Percentiles rank a stretch among this genome's conserved stretches.
phyloP scores from a whole-genome alignment of 169 alveolate species.

The Plasmodium malariae region DNA sequence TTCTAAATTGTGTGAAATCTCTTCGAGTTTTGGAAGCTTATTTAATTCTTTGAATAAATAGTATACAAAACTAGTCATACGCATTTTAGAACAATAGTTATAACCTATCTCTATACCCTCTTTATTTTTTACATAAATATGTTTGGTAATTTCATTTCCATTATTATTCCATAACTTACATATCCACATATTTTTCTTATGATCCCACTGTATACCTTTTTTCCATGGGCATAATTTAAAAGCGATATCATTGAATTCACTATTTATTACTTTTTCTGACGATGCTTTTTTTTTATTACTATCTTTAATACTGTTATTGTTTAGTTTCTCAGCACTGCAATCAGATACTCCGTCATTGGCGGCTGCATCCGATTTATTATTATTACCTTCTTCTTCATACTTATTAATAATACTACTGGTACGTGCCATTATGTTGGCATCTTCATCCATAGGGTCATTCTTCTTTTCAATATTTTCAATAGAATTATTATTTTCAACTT shows the following conservation, averaged over 20 bases:
- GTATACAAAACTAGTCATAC: slow-evolving; percentile 17
- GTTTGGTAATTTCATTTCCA: slow-evolving; percentile 71
- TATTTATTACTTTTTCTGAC: background rate
- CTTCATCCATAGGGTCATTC: slow-evolving; percentile 1
- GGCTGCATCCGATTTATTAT: background rate
- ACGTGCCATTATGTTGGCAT: slow-evolving; percentile 4
- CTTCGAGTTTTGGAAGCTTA: slow-evolving; percentile 55
- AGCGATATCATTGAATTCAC: slow-evolving; percentile 51
- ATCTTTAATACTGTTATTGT: slow-evolving; percentile 1
- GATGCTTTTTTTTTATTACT: slow-evolving; percentile 2
- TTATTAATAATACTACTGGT: too few species aligned
- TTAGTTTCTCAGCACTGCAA: background rate
- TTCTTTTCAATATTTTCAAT: slow-evolving; percentile 1
- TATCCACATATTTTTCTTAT: slow-evolving; percentile 58
- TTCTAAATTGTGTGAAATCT: slow-evolving; percentile 42
- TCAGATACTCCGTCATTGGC: background rate
- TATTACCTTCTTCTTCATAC: too few species aligned
- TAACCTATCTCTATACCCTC: slow-evolving; percentile 75
- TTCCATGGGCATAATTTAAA: slow-evolving; percentile 62
- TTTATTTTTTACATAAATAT: slow-evolving; percentile 59
- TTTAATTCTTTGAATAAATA: slow-evolving; percentile 50
- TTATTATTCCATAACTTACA: slow-evolving; percentile 56
- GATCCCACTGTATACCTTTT: slow-evolving; percentile 71
- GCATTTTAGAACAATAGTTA: slow-evolving; percentile 46
- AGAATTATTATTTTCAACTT: too few species aligned